Conservation (phyloP, 2,329 filamentous ascomycete genomes). For the Aureobasidium sp. region DNA sequence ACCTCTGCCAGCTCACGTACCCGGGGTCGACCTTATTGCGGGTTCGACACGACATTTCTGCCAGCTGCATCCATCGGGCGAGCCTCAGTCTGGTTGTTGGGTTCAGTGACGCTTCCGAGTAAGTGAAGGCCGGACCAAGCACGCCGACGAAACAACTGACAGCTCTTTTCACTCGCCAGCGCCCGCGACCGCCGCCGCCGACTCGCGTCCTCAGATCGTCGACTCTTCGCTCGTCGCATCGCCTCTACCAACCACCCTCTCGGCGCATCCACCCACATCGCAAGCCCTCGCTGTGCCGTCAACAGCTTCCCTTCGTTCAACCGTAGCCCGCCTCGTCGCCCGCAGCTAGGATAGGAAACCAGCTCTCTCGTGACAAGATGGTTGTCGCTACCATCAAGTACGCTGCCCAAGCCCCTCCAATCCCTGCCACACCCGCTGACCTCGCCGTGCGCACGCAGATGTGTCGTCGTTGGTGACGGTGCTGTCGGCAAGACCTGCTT, state of each 20-base stretch:
- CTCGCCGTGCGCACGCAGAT: constrained; percentile 46
- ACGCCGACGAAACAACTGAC: neutral
- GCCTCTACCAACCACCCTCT: neutral
- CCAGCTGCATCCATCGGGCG: constrained; percentile 1
- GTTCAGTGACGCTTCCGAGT: constrained; percentile 1
- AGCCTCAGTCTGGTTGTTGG: neutral
- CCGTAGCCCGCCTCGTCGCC: neutral
- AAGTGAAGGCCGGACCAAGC: neutral
- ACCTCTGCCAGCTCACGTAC: constrained; percentile 11
- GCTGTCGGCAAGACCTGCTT: constrained; percentile 98
- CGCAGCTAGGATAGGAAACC: neutral
- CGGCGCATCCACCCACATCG: neutral
- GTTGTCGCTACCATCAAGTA: constrained; percentile 28
- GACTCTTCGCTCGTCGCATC: neutral
- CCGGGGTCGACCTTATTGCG: constrained; percentile 7
- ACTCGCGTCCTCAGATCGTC: neutral
- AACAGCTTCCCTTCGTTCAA: constrained; percentile 5
- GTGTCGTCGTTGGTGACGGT: constrained; percentile 98
- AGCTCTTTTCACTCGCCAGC: neutral
- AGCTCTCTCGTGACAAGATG: constrained; percentile 17
- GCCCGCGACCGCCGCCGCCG: neutral
- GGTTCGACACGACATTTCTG: neutral
- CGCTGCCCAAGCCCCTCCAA: constrained; percentile 3
- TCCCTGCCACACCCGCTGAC: neutral
- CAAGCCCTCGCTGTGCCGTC: neutral